These are phyloP conservation scores for Apophysomyces variabilis DNA, from an alignment of 371 early-diverging fungal species.

Conservation along the genomic window DNA sequence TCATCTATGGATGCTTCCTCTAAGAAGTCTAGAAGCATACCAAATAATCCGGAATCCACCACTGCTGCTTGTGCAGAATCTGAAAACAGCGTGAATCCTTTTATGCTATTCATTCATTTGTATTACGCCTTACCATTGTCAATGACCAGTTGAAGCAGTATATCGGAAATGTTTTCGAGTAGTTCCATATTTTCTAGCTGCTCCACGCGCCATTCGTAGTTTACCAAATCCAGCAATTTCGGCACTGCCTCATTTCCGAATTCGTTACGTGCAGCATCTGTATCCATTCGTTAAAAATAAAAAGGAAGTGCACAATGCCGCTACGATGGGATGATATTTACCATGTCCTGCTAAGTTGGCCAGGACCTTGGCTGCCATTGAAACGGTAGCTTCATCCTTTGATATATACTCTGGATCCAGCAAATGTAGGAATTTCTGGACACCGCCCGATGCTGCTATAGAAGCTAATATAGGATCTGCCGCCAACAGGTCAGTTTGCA, in stretches of 20 bases:
- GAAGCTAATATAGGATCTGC: slow-evolving; percentile 53
- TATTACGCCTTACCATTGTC: slow-evolving; percentile 42
- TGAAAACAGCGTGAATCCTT: slow-evolving; percentile 16
- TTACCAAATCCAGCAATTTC: slow-evolving; percentile 30
- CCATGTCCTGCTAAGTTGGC: slow-evolving; percentile 41
- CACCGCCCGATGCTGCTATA: slow-evolving; percentile 43
- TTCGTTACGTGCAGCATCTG: slow-evolving; percentile 21
- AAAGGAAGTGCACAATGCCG: background rate
- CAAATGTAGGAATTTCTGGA: slow-evolving; percentile 37
- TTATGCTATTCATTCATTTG: background rate
- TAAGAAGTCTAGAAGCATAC: slow-evolving; percentile 47
- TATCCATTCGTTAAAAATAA: background rate
- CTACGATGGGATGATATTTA: slow-evolving; percentile 8
- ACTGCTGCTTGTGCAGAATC: slow-evolving; percentile 51
- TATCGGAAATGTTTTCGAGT: slow-evolving; percentile 36
- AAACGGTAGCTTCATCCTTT: slow-evolving; percentile 38
- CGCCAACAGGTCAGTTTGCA: background rate
- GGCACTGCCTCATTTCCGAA: slow-evolving; percentile 23
- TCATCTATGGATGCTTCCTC: slow-evolving; percentile 42
- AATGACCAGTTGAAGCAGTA: slow-evolving; percentile 41
- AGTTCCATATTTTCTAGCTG: slow-evolving; percentile 36
- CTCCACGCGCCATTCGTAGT: slow-evolving; percentile 32
- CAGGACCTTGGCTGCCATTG: slow-evolving; percentile 39
- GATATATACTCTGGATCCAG: slow-evolving; percentile 41
- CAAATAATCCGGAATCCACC: slow-evolving; percentile 40